Conservation (phyloP, 352 stramenopile species). For the Peronosclerospora sorghi region DNA sequence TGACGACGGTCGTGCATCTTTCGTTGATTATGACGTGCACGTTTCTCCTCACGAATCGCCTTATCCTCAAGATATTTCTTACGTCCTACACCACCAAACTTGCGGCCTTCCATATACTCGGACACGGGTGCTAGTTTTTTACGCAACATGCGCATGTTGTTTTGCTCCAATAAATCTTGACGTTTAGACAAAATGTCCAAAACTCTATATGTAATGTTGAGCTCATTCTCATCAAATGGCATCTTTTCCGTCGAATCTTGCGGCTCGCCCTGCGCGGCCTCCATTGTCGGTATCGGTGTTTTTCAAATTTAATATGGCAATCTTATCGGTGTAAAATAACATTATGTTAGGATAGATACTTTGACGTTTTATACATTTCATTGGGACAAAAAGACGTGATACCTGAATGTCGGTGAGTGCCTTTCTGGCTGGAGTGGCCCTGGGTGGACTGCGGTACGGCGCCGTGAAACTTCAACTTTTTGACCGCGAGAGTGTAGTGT, state of each 20-base stretch:
- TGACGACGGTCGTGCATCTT: slow-evolving; percentile 89
- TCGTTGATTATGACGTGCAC: slow-evolving; percentile 68
- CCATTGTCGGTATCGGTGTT: slow-evolving; percentile 5
- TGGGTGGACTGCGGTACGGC: slow-evolving; percentile 54
- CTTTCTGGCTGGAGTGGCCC: slow-evolving; percentile 53
- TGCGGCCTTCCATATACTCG: slow-evolving; percentile 73
- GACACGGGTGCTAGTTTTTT: slow-evolving; percentile 71
- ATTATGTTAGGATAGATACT: background rate
- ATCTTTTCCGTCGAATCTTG: slow-evolving; percentile 24
- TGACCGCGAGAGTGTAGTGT: slow-evolving; percentile 56
- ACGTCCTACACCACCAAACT: slow-evolving; percentile 69
- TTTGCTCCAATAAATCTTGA: slow-evolving; percentile 47
- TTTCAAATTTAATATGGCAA: no score
- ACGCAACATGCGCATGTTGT: slow-evolving; percentile 62
- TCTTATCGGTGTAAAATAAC: background rate
- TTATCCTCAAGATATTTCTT: slow-evolving; percentile 87
- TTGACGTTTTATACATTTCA: background rate
- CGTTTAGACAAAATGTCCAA: slow-evolving; percentile 43
- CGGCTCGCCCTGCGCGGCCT: slow-evolving; percentile 6
- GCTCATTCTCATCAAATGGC: slow-evolving; percentile 64
- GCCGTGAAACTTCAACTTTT: slow-evolving; percentile 58
- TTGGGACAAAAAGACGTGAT: slow-evolving; percentile 5
- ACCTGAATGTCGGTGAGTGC: slow-evolving; percentile 50
- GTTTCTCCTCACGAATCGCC: slow-evolving; percentile 76
- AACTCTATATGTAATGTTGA: slow-evolving; percentile 52